Evolutionary conservation across 2,329 filamentous ascomycete genomes (phyloP).

Genomic region (Microdochium nivale): DNA sequence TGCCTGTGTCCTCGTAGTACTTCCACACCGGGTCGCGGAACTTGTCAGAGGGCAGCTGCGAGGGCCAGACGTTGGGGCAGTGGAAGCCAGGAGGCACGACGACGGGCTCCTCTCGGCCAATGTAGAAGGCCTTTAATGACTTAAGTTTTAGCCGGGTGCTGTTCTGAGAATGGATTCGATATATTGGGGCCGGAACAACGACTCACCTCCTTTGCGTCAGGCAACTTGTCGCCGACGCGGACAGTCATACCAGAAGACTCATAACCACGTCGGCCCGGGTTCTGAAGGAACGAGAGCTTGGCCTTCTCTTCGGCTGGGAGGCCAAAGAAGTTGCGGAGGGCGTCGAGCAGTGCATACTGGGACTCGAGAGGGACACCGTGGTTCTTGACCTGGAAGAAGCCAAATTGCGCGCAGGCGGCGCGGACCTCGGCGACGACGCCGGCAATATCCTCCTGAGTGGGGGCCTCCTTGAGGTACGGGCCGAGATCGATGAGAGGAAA

Average conservation of each 20-base stretch:
- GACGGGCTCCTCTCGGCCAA: slow-evolving; percentile 13
- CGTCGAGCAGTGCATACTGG: slow-evolving; percentile 5
- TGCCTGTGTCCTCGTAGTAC: slow-evolving; percentile 13
- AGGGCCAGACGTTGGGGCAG: slow-evolving; percentile 22
- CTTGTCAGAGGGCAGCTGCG: slow-evolving; percentile 13
- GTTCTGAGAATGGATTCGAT: background rate
- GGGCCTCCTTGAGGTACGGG: slow-evolving; percentile 7
- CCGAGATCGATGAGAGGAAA: slow-evolving; percentile 7
- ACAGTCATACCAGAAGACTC: slow-evolving; percentile 10
- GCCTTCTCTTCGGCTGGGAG: slow-evolving; percentile 11
- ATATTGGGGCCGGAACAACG: background rate
- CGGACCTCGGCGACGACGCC: slow-evolving; percentile 8
- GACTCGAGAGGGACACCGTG: slow-evolving; percentile 10
- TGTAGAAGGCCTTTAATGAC: slow-evolving; percentile 7
- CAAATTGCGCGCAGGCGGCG: slow-evolving; percentile 6
- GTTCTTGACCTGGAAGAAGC: slow-evolving; percentile 14
- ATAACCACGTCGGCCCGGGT: slow-evolving; percentile 14
- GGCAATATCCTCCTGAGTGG: slow-evolving; percentile 3
- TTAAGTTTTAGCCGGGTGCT: background rate
- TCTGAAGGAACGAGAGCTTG: slow-evolving; percentile 12
- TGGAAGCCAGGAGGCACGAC: slow-evolving; percentile 13
- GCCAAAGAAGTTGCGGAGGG: slow-evolving; percentile 6
- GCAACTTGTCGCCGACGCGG: slow-evolving; percentile 11
- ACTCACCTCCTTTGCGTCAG: slow-evolving; percentile 14
- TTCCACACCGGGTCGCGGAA: slow-evolving; percentile 16